Evolutionary conservation across 768 basidiomycete genomes (phyloP).

Genomic region (Leccinum subtestaceum): DNA sequence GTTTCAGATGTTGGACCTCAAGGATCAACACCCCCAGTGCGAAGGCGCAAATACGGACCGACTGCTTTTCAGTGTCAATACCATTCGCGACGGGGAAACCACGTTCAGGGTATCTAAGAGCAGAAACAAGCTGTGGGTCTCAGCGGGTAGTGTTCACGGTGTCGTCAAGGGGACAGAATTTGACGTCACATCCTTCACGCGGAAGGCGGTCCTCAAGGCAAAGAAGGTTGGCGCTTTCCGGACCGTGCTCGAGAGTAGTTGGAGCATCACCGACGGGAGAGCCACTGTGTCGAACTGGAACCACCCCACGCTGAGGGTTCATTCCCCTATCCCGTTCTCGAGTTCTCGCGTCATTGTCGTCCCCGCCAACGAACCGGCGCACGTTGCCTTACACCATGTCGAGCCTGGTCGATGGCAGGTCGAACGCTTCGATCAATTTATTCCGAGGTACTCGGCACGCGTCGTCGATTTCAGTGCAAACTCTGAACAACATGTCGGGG

Average conservation of each 20-base stretch:
- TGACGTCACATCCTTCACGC: slow-evolving; percentile 1
- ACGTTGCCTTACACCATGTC: slow-evolving; percentile 2
- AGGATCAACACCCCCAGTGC: slow-evolving; percentile 19
- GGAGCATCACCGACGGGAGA: slow-evolving; percentile 1
- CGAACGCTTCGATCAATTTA: slow-evolving; percentile 17
- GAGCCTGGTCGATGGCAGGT: slow-evolving; percentile 9
- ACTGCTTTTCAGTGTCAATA: slow-evolving; percentile 22
- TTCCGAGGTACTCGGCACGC: slow-evolving; percentile 3
- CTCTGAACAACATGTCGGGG: not conserved
- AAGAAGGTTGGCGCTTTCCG: slow-evolving; percentile 14
- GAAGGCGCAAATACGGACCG: slow-evolving; percentile 16
- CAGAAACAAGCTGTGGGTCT: slow-evolving; percentile 6
- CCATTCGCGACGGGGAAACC: slow-evolving; percentile 7
- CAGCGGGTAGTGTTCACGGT: slow-evolving; percentile 20
- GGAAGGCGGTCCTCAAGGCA: slow-evolving; percentile 10
- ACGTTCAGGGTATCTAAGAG: slow-evolving; percentile 16
- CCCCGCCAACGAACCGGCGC: slow-evolving; percentile 8
- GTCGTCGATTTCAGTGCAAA: slow-evolving; percentile 5
- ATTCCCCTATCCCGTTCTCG: slow-evolving; percentile 1
- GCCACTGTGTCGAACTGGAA: slow-evolving; percentile 14
- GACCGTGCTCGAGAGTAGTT: slow-evolving; percentile 11
- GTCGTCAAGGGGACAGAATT: slow-evolving; percentile 16
- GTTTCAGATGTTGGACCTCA: slow-evolving; percentile 13
- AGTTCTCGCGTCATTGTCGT: slow-evolving; percentile 8
- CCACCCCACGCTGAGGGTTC: slow-evolving; percentile 7